A percentile compares a stretch with the other conserved stretches of the same genome.
phyloP scores from a whole-genome alignment of 805 yeast species.

The Scheffersomyces spartinae region DNA sequence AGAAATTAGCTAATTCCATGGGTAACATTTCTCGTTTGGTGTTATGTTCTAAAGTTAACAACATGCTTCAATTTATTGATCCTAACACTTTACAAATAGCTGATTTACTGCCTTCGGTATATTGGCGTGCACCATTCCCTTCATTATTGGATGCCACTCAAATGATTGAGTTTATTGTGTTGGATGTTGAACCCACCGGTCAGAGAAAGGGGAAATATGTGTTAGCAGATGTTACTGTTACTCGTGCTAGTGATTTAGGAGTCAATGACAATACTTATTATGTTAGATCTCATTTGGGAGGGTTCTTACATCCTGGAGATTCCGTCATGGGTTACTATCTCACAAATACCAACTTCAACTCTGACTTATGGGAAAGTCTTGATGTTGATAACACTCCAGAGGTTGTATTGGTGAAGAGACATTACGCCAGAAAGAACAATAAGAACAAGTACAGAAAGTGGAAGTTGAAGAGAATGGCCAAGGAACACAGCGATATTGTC shows the following conservation, averaged over 20 bases:
- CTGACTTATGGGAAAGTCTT: conserved; percentile 68
- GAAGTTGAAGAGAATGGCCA: conserved; percentile 96
- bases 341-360: conserved; percentile 78
- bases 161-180: conserved; percentile 74
- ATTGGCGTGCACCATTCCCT: conserved; percentile 75
- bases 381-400: conserved; percentile 62
- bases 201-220: conserved; percentile 64
- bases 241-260: conserved; percentile 85
- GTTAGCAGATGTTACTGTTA: conserved; percentile 82
- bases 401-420: conserved; percentile 80
- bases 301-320: conserved; percentile 92
- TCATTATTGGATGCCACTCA: conserved; percentile 68
- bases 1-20: conserved; percentile 68
- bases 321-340: conserved; percentile 86
- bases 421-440: conserved; percentile 68
- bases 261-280: conserved; percentile 73
- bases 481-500: conserved; percentile 80
- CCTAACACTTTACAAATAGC: conserved; percentile 70
- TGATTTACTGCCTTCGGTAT: conserved; percentile 59
- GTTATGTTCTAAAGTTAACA: conserved; percentile 75
- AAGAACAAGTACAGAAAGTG: conserved; percentile 72
- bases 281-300: conserved; percentile 88
- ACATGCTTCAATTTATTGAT: conserved; percentile 77
- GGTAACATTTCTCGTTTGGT: conserved; percentile 79
- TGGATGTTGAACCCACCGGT: conserved; percentile 92